Base-by-base conservation (phyloP, 2,329 filamentous ascomycete species). In the Aspergillus spinulosporus region DNA sequence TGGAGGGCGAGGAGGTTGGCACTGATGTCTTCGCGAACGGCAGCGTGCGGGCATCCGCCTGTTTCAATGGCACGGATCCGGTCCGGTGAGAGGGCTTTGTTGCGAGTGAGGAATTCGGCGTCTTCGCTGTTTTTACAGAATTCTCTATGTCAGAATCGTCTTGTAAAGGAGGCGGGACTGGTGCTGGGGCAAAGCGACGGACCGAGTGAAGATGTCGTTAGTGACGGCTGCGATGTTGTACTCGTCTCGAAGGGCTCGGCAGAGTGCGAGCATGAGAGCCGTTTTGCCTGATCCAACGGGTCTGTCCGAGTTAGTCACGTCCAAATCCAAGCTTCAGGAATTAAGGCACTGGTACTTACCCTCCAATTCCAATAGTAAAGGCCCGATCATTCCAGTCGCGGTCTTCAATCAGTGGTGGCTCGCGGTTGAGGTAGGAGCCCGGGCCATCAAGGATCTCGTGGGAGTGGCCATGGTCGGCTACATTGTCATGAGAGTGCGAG, bases 211-310 rank as follows among this genome's bases (percentile, higher is more conserved):
- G 81, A 97, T 97, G 81, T 97, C 93, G 82, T 97, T 97, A 49
- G 94, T 99, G 21, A 99, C 93, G 58, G 92, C 94, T 0, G 94
- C 94, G 68, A 99, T 89, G 70, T 87, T 91, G 83, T 90, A 92
- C 54, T 84, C 80, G 49, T 87, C 81, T 59, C 94, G 89, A 5
- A 99, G 86, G 5, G 88, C 88, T 36, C 87, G 87, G 79, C 92
- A 97, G 64, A 97, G 89, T 39, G 90, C 88, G 8, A 97, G 86
- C 93, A 99, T 97, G 29, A 97, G 84, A 14, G 94, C 94, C 0
- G 94, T 97, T 76, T 99, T 99, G 70, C 94, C 94, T 26, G 92
- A 97, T 62, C 94, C 94, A 52, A 99, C 94, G 59, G 94, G 94
- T 43, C 92, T 96, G 34, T 15, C 48, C 11, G 5, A 34, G 40